Base-by-base conservation (phyloP, 2,329 filamentous ascomycete species). In the Teratosphaeria pseudoeucalypti region DNA sequence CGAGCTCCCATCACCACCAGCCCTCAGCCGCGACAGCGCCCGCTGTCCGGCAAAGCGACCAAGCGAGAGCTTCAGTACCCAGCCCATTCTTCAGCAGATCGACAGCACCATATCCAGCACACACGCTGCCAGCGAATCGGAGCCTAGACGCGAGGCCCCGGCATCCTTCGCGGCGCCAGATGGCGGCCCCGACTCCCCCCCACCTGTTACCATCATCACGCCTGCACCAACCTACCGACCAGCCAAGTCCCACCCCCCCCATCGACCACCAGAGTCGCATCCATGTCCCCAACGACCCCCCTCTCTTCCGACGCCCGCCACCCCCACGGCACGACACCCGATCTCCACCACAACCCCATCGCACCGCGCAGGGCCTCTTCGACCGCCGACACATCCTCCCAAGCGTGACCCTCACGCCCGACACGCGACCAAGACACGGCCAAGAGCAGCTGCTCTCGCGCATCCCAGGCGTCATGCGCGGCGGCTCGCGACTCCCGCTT, bases 1-100 rank as follows among this genome's bases (percentile, higher is more conserved):
- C 14, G 34, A 37, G 29, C 34, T 32, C 27, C 39, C 27, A 54
- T 34, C 39, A 1, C 56, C 70, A 49, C 67, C 67, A 7, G 71
- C 76, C 58, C 67, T 72, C 66, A 77, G 75, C 71, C 73, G 75
- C 10, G 75, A 75, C 62, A 76, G 19, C n/a, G 7, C 19, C 43
- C 77, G 62, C 65, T 57, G 26, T 57, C 56, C 16, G 54, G 32
- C 19, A 37, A 5, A 11, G 23, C 10, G n/a, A 53, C 11, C 16
- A 16, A n/a, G 23, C 23, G 34, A 52, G 19, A n/a, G 43, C 26
- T 14, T 5, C 34, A 53, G 27, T 58, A 6, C 14, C 43, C 60
- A 29, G 54, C 57, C 16, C 43, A 19, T 23, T 49, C 43, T 49
- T 49, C 16, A 49, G n/a, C 43, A 49, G 43, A 54, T 57, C 14